These are phyloP conservation scores for Verruconis gallopava DNA, from an alignment of 2,329 filamentous ascomycete genomes.

Conservation along the genomic window DNA sequence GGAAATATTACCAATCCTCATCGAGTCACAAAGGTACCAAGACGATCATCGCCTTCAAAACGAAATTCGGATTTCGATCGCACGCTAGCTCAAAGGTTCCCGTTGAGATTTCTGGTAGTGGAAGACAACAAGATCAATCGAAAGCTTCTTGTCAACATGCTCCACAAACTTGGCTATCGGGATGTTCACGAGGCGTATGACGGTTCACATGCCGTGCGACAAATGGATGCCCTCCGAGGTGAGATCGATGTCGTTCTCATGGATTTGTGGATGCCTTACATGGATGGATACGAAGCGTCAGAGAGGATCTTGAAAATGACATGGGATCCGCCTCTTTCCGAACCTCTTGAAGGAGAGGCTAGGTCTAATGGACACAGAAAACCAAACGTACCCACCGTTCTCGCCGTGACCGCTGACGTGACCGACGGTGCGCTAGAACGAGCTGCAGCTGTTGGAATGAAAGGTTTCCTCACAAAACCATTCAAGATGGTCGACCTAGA, in stretches of 20 bases:
- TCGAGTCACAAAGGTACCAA: neutral
- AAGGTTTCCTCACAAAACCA: conserved; percentile 56
- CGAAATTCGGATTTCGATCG: conserved; percentile 34
- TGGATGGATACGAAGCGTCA: conserved; percentile 60
- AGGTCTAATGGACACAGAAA: conserved; percentile 20
- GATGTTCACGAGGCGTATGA: conserved; percentile 51
- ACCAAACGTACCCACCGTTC: conserved; percentile 29
- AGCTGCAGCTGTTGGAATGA: conserved; percentile 50
- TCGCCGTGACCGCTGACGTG: conserved; percentile 55
- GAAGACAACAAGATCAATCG: conserved; percentile 65
- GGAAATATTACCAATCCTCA: neutral
- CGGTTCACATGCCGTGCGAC: conserved; percentile 52
- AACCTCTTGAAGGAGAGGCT: conserved; percentile 15
- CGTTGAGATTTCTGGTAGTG: conserved; percentile 55
- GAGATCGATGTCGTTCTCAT: conserved; percentile 53
- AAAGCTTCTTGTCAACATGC: conserved; percentile 52
- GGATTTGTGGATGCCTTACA: conserved; percentile 66
- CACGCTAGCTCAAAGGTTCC: conserved; percentile 44
- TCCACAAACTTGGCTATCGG: conserved; percentile 52
- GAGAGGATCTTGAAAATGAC: conserved; percentile 46
- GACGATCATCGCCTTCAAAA: conserved; percentile 13
- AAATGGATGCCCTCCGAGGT: conserved; percentile 36
- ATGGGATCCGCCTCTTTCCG: conserved; percentile 11
- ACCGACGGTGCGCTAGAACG: conserved; percentile 49
- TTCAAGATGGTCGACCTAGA: conserved; percentile 51